Evolutionary conservation across 2,329 filamentous ascomycete species (phyloP).

Genomic region (Diaporthe helianthi): DNA sequence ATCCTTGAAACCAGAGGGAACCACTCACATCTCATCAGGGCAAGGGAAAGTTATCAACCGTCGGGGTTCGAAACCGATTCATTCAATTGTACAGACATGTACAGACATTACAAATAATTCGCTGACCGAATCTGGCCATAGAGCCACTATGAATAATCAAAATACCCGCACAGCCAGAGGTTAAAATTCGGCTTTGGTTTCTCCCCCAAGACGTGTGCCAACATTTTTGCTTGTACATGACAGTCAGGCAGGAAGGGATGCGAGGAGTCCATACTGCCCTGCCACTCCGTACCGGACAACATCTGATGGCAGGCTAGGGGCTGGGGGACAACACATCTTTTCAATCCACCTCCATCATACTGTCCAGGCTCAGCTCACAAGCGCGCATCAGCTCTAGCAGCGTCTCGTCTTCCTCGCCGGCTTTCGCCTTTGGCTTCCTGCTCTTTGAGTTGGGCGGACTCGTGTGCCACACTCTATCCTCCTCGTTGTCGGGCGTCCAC

Average conservation of each 20-base stretch:
- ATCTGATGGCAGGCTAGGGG: not conserved
- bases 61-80: not conserved
- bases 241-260: not conserved
- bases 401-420: not conserved
- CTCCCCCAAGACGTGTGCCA: not conserved
- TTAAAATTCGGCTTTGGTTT: slow-evolving; percentile 19
- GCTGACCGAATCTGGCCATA: slow-evolving; percentile 12
- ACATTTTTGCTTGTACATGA: not conserved
- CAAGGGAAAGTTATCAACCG: too few relatives aligned
- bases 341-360: not conserved
- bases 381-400: slow-evolving; percentile 20
- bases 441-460: slow-evolving; percentile 17
- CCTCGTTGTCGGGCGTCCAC: slow-evolving; percentile 32
- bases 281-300: not conserved
- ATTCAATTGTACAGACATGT: slow-evolving; percentile 16
- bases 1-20: too few relatives aligned
- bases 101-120: slow-evolving; percentile 7
- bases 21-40: not conserved
- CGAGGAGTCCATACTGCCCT: not conserved
- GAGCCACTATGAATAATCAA: slow-evolving; percentile 10
- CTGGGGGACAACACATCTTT: not conserved
- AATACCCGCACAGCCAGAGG: slow-evolving; percentile 4
- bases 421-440: not conserved
- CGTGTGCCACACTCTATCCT: slow-evolving; percentile 22
- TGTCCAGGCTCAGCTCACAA: not conserved